Evolutionary conservation across 768 basidiomycete genomes (phyloP), one percentile per base, ranked within the genome.

Genomic region (Auricularia heimuer): DNA sequence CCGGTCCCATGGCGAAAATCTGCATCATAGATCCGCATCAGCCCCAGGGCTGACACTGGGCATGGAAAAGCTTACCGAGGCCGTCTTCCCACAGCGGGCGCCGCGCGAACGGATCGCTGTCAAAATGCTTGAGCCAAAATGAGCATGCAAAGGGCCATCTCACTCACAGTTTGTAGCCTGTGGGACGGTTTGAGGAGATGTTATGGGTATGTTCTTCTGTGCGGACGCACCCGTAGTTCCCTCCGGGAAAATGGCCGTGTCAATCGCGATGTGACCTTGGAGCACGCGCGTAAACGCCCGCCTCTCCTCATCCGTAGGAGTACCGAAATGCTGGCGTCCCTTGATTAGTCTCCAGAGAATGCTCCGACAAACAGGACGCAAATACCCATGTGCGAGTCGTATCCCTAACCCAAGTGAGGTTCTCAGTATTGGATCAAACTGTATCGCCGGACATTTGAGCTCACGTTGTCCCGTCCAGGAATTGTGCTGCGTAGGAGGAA

Each of bases 231-330:
- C 92, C 62, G 88, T 85, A 0, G 90, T 93, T 36, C 89, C 89
- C 51, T 75, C 80, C 0, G 96, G 95, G 73, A 98, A 92, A 18
- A 97, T 72, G 3, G 85, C 86, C 0, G 83, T 82, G 73, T 97
- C 96, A 60, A 99, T 88, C 0, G 92, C 85, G 66, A 96, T 94
- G 70, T 95, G 90, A 0, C 92, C 92, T 75, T 95, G 92, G 63
- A 94, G 77, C 2, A 99, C 96, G 18, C 94, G 83, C 0, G 96
- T 98, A 71, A 94, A 96, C 0, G 93, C 87, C 0, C 90, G 83
- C 68, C 86, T 91, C 75, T 97, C 90, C 70, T 92, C 89, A 0
- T 81, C 79, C 6, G 87, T 86, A 0, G 96, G 93, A 1, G 80
- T 85, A 35, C 93, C 94, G 71, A 98, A 98, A 73, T 98, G 94